Conservation (phyloP, 345 rosid genomes). For the Cochlearia excelsa region DNA sequence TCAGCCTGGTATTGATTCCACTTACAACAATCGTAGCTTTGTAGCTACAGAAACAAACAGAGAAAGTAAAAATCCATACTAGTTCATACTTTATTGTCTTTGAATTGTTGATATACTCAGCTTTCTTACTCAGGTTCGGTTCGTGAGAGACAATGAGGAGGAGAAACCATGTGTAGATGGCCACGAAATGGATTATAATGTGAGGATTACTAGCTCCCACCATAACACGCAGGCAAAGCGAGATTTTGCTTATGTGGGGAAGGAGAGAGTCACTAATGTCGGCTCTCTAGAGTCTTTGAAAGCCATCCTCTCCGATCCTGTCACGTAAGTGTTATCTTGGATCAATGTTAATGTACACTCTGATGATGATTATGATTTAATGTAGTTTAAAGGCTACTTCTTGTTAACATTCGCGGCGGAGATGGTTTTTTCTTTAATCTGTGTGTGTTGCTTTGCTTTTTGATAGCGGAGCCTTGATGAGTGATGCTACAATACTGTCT, state of each 20-base stretch:
- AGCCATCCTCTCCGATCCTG: conserved; percentile 71
- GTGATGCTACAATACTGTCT: conserved; percentile 83
- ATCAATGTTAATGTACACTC: background rate
- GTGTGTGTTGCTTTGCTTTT: conserved; percentile 25
- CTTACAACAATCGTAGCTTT: conserved; percentile 15
- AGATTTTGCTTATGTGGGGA: conserved; percentile 51
- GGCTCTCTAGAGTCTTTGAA: conserved; percentile 68
- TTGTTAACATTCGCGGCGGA: background rate
- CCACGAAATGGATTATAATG: conserved; percentile 37
- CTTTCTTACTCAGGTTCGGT: conserved; percentile 27
- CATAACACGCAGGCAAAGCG: conserved; percentile 45
- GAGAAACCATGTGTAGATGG: conserved; percentile 37
- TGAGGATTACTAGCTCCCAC: conserved; percentile 50
- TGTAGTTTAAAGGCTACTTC: conserved; percentile 9
- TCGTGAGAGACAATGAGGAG: conserved; percentile 43
- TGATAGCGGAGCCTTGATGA: conserved; percentile 75
- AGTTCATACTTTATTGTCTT: conserved; percentile 27
- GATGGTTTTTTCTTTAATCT: conserved; percentile 3
- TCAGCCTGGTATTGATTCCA: conserved; percentile 27
- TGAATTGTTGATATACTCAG: background rate
- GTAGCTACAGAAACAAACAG: conserved; percentile 31
- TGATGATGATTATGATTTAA: background rate
- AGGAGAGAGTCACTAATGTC: conserved; percentile 49
- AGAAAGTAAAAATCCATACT: conserved; percentile 41
- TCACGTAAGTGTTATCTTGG: conserved; percentile 52